Conservation (phyloP, 2,329 filamentous ascomycete genomes). For the Clonostachys rosea region DNA sequence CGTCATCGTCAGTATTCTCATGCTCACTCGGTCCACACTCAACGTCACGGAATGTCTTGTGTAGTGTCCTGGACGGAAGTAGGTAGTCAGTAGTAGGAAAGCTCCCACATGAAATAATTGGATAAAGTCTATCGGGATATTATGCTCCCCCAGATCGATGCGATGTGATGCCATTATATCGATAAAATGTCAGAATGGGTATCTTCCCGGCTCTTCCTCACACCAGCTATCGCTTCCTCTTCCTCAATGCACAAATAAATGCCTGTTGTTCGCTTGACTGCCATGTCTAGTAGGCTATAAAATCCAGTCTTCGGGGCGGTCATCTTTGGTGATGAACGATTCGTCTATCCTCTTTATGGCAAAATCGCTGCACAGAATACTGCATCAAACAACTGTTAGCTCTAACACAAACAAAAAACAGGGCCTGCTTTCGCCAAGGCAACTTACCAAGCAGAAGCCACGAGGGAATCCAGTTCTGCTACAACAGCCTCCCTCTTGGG, state of each 20-base stretch:
- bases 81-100: too few relatives aligned
- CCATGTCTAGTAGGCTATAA: conserved; percentile 32
- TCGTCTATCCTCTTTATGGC: conserved; percentile 93
- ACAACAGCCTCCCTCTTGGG: conserved; percentile 76
- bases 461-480: conserved; percentile 83
- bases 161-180: too few relatives aligned
- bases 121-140: too few relatives aligned
- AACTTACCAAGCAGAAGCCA: conserved; percentile 80
- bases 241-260: background rate
- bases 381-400: conserved; percentile 28
- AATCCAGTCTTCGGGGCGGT: conserved; percentile 79
- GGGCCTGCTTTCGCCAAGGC: background rate
- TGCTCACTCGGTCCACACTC: conserved; percentile 35
- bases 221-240: too few relatives aligned
- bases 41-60: conserved; percentile 27
- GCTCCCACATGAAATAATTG: too few relatives aligned
- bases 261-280: background rate
- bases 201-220: too few relatives aligned
- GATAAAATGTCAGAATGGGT: too few relatives aligned
- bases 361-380: conserved; percentile 90
- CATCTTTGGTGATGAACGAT: conserved; percentile 73
- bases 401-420: background rate
- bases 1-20: conserved; percentile 41
- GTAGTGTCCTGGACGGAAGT: too few relatives aligned
- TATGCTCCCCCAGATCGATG: too few relatives aligned